phyloP scores from a whole-genome alignment of 345 rosid species.

The Rhizophora mangle region DNA sequence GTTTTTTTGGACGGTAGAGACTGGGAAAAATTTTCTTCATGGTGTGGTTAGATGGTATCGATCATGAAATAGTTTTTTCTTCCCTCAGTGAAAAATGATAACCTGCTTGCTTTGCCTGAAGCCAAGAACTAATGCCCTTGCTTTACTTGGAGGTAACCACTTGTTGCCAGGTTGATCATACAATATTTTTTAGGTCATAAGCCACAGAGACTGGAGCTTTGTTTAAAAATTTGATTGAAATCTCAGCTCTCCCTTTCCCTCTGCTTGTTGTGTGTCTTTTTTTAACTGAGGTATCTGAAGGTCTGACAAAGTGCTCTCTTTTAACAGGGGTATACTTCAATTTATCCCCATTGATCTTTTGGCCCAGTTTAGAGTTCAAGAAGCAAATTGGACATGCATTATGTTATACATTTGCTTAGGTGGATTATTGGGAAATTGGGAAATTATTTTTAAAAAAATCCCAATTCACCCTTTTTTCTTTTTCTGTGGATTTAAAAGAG shows the following conservation, averaged over 20 bases:
- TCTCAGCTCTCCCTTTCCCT: background rate
- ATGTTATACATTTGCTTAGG: too few species aligned
- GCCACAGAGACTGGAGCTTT: too few species aligned
- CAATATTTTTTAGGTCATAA: too few species aligned
- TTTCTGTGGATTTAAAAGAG: too few species aligned
- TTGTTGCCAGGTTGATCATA: background rate
- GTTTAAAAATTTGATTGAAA: too few species aligned
- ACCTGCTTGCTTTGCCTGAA: background rate
- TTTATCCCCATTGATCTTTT: too few species aligned
- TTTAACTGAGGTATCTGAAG: background rate
- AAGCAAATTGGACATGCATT: too few species aligned
- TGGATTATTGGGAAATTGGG: too few species aligned
- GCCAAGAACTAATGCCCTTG: background rate
- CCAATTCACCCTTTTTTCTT: too few species aligned
- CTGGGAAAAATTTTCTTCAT: background rate
- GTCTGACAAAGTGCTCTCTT: background rate
- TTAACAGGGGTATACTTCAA: background rate
- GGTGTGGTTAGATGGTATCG: background rate
- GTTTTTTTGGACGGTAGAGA: background rate
- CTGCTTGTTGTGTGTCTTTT: background rate
- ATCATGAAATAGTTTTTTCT: background rate
- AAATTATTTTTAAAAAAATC: too few species aligned
- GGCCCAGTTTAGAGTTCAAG: too few species aligned
- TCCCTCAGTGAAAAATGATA: background rate
- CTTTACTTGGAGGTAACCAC: background rate